Evolutionary conservation across 768 basidiomycete genomes (phyloP), one percentile per base, ranked within the genome.

Genomic region (Tulasnella calospora): DNA sequence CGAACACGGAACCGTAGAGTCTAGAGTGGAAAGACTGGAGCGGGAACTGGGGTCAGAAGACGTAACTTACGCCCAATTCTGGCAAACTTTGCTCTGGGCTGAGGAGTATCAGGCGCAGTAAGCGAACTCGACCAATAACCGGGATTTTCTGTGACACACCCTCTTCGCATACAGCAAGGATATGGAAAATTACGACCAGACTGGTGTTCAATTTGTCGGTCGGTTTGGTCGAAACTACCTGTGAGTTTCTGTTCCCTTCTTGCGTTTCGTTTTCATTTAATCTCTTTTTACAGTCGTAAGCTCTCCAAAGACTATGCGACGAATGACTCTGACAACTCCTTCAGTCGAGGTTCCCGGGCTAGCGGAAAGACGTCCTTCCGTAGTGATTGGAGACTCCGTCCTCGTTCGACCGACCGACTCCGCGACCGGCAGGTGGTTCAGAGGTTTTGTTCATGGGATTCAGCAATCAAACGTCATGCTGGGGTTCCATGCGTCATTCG

Each of bases 381-480:
- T 91, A 13, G 84, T 90, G 19, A 86, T 76, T n/a, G 75, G 57
- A 0, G 75, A 76, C 21, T 61, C 55, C 23, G 61, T 76, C 21
- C 55, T 55, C 55, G 75, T 76, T 38, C 21, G 75, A 19, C 57
- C 57, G 12, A 69, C 36, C 75, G 38, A 36, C 4, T 76, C 27
- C 35, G 6, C 30, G 15, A 35, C 75, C 27, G 38, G 23, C 47
- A 76, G 86, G 40, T 91, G 89, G 90, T 90, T 84, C 76, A 87
- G 89, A 82, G 91, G 91, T 15, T 86, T 86, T 46, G 90, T 91
- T 7, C 90, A 90, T 73, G 82, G 85, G 6, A 85, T 91, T 19
- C 86, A 84, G 38, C 83, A 87, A 78, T 83, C 84, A 12, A 85
- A 88, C 83, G 89, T 92, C 10, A 87, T 86, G 0, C 84, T 92